Conservation (phyloP, 1,139 yeast genomes). For the Eremothecium gossypii region DNA sequence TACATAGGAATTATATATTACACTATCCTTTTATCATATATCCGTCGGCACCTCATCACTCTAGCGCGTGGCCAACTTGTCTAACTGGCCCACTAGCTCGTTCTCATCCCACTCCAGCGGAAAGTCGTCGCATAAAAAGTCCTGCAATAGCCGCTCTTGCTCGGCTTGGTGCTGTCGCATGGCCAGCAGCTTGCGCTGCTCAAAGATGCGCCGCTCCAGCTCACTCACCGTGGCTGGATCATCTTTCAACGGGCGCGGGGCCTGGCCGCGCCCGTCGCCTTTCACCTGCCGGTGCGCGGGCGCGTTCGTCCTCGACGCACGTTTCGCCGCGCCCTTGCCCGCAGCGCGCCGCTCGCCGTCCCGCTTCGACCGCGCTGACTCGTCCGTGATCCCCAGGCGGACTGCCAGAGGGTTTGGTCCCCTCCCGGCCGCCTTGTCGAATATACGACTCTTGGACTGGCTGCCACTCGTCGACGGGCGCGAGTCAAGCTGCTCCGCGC, state of each 20-base stretch:
- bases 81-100: constrained; percentile 9
- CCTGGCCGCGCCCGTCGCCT: background rate
- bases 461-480: background rate
- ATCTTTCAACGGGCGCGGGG: background rate
- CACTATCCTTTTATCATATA: too few species aligned
- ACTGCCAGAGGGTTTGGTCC: constrained; percentile 1
- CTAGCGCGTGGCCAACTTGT: background rate
- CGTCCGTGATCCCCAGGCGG: background rate
- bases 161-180: constrained; percentile 20
- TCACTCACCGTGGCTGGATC: constrained; percentile 7
- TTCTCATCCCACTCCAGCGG: constrained; percentile 24
- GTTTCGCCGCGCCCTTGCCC: background rate
- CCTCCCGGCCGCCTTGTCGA: background rate
- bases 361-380: too few species aligned
- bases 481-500: background rate
- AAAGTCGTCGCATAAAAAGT: constrained; percentile 23
- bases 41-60: too few species aligned
- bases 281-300: background rate
- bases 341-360: too few species aligned
- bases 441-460: background rate
- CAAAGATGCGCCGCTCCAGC: constrained; percentile 25
- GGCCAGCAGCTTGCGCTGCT: constrained; percentile 20
- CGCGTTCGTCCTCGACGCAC: background rate
- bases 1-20: too few species aligned
- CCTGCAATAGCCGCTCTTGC: constrained; percentile 22